Evolutionary conservation across 176 grass and related monocot species (phyloP), one percentile per base, ranked within the genome.

Genomic region (Oryza longistaminata): DNA sequence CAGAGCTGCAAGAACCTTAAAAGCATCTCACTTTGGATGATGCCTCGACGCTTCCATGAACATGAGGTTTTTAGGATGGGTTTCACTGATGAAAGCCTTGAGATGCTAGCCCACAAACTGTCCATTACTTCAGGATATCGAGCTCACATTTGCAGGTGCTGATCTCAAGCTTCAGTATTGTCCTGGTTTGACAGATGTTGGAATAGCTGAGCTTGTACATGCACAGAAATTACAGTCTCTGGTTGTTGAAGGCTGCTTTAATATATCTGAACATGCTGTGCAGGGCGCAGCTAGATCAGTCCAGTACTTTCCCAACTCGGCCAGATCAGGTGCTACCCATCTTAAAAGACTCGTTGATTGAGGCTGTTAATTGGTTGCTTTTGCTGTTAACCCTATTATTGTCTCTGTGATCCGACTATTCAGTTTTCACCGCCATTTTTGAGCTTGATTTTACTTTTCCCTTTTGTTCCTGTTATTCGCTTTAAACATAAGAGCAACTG

Each of bases 1-100:
- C 73, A 83, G 7, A 85, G 25, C 64, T 85, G 85, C 34, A 66
- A 16, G 31, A 90, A 85, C 86, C 83, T 90, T 64, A 90, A 39
- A 85, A 86, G 85, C 71, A 88, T 93, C 67, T 85, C 91, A 39
- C 52, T 90, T 79, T 67, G 50, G 26, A 22, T 87, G 48, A 21
- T 65, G 43, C 73, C 88, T 69, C 39, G 37, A 34, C 8, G 4
- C 40, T 6, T 9, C 52, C 22, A 60, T 61, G 75, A 42, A 40
- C 52, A 4, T 53, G 0, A 0, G 26, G 40, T 42, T 77, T 64
- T 24, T 53, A 80, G 64, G 76, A 81, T 68, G 21, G 2, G 69
- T 24, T 85, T 93, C 37, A 85, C 91, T 12, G 85, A 93, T 83
- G 77, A 83, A 1, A 79, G 81, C 68, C 86, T 90, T 9, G 85